These are phyloP conservation scores for Theileria annulata DNA, from an alignment of 169 alveolate genomes.

Conservation along the genomic window DNA sequence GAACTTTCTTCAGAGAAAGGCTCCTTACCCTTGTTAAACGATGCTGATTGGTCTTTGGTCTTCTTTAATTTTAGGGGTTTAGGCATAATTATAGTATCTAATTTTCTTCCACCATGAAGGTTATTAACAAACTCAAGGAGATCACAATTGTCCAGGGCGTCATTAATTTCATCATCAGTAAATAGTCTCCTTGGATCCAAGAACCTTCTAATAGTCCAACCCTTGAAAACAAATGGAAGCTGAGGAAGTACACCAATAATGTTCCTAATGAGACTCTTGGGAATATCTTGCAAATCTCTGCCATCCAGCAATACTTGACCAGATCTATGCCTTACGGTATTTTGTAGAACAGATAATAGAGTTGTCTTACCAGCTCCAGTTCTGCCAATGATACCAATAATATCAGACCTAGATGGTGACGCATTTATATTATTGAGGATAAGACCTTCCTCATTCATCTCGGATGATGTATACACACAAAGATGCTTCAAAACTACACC, in stretches of 20 bases:
- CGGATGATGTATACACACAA: constrained; percentile 6
- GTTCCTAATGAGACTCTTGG: constrained; percentile 22
- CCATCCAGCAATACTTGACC: not conserved
- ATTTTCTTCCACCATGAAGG: not conserved
- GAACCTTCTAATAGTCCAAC: constrained; percentile 61
- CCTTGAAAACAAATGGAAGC: constrained; percentile 35
- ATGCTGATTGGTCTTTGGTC: not conserved
- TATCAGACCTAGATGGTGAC: not conserved
- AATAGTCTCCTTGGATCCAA: constrained; percentile 46
- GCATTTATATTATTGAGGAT: not conserved
- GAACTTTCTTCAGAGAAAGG: not conserved
- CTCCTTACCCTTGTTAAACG: not conserved
- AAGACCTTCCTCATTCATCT: not conserved
- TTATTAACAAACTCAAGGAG: not conserved
- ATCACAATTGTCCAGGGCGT: constrained; percentile 56
- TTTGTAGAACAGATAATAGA: constrained; percentile 18
- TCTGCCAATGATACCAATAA: constrained; percentile 2
- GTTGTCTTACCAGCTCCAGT: constrained; percentile 12
- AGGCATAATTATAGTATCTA: not conserved
- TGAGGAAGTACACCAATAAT: constrained; percentile 47
- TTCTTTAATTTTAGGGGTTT: not conserved
- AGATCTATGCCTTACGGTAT: not conserved
- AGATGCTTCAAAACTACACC: constrained; percentile 17
- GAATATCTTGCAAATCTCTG: constrained; percentile 18
- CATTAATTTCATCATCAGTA: constrained; percentile 33